Percentiles rank a stretch among this genome's conserved stretches.
Conservation (phyloP, 257 asterid genomes). For the Solanum appendiculatum region DNA sequence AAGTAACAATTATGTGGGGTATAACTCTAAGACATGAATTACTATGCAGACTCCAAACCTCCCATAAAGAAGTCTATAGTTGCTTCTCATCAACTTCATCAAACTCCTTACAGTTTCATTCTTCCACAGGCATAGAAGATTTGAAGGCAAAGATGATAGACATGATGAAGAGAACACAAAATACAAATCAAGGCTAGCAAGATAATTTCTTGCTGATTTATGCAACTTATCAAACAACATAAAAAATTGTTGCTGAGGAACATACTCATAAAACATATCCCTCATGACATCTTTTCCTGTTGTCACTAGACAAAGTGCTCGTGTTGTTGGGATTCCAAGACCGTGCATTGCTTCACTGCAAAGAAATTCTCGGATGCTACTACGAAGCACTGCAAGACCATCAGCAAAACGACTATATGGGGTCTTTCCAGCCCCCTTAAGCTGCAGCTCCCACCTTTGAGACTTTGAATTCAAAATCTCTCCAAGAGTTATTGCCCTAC, state of each 20-base stretch:
- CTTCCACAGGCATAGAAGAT: not conserved
- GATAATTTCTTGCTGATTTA: not conserved
- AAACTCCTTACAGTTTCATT: not conserved
- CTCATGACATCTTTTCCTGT: slow-evolving; percentile 79
- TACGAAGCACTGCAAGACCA: slow-evolving; percentile 94
- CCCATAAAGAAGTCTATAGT: not conserved
- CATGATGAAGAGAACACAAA: not conserved
- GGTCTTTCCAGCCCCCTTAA: slow-evolving; percentile 92
- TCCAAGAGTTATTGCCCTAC: slow-evolving; percentile 90
- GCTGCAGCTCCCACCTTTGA: slow-evolving; percentile 94
- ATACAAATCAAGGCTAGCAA: not conserved
- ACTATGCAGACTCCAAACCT: not conserved
- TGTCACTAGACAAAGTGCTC: slow-evolving; percentile 83
- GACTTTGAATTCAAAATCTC: slow-evolving; percentile 65
- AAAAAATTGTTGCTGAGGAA: not conserved
- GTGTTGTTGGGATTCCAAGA: slow-evolving; percentile 95
- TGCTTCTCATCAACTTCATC: not conserved
- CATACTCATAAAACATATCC: slow-evolving; percentile 98
- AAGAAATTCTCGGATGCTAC: slow-evolving; percentile 91
- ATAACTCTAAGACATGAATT: not conserved
- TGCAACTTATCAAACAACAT: not conserved
- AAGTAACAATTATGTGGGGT: not conserved
- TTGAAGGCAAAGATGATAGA: not conserved
- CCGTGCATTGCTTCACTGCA: slow-evolving; percentile 98
- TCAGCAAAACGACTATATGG: slow-evolving; percentile 99